A percentile compares a stretch with the other conserved stretches of the same genome.
Evolutionary conservation across 2,329 filamentous ascomycete species (phyloP).

Genomic region (Coniochaeta ligniaria): DNA sequence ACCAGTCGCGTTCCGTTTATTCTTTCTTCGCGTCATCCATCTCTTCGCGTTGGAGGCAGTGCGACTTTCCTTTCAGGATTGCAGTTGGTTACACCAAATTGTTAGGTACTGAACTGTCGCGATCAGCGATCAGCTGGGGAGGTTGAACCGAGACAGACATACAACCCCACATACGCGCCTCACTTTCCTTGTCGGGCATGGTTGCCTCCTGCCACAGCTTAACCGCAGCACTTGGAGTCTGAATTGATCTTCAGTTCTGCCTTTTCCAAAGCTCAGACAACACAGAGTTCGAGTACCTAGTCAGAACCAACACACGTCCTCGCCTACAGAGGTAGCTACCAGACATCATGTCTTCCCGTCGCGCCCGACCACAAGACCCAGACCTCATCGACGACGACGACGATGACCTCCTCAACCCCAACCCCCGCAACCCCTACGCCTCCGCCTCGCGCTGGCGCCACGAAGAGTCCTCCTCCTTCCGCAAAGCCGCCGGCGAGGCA

Average conservation of each 20-base stretch:
- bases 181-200: background rate
- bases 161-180: background rate
- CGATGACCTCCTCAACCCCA: slow-evolving; percentile 15
- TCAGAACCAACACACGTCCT: background rate
- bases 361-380: slow-evolving; percentile 1
- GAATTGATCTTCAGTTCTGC: background rate
- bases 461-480: slow-evolving; percentile 52
- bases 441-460: slow-evolving; percentile 56
- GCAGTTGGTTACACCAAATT: background rate
- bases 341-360: slow-evolving; percentile 12
- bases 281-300: background rate
- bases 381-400: slow-evolving; percentile 8
- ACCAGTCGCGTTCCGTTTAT: background rate
- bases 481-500: slow-evolving; percentile 29
- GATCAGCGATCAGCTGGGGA: background rate
- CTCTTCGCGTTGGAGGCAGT: background rate
- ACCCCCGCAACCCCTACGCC: slow-evolving; percentile 43
- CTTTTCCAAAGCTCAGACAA: background rate
- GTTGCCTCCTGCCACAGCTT: background rate
- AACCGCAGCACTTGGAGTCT: background rate
- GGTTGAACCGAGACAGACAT: background rate
- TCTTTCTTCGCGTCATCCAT: background rate
- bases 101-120: too few species aligned
- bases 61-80: background rate
- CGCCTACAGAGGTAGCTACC: background rate